Percentiles rank a stretch among this genome's conserved stretches.
Conservation (phyloP, 78 protist genomes). For the Guillardia theta region DNA sequence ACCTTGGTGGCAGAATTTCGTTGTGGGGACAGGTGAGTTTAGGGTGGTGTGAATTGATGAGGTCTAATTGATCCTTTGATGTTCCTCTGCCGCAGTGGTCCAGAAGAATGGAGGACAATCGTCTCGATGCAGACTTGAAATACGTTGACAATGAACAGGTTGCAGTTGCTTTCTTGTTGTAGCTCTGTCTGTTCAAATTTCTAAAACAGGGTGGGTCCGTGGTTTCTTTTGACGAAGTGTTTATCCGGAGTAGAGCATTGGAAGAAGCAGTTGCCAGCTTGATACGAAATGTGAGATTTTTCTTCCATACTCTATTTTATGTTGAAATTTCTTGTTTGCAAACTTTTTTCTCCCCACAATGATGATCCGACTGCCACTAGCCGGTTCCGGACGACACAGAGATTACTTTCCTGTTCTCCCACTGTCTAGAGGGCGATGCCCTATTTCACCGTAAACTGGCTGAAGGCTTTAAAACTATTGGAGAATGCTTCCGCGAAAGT, state of each 20-base stretch:
- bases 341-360: no score
- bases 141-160: no score
- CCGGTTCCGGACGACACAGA: neutral
- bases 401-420: neutral
- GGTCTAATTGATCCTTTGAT: no score
- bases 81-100: no score
- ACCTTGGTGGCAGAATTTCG: neutral
- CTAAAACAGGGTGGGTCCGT: neutral
- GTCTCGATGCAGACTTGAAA: neutral
- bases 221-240: neutral
- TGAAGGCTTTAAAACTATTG: neutral
- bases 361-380: no score
- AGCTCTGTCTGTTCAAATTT: no score
- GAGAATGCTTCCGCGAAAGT: neutral
- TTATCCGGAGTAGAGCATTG: neutral
- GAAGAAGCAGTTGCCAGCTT: neutral
- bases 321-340: no score
- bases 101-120: neutral
- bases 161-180: no score
- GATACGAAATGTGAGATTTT: no score
- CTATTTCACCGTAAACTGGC: neutral
- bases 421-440: constrained; percentile 15
- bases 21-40: no score
- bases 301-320: no score
- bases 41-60: no score